Evolutionary conservation across 305 asterid genomes (phyloP).

Genomic region (Ilex paraguariensis): DNA sequence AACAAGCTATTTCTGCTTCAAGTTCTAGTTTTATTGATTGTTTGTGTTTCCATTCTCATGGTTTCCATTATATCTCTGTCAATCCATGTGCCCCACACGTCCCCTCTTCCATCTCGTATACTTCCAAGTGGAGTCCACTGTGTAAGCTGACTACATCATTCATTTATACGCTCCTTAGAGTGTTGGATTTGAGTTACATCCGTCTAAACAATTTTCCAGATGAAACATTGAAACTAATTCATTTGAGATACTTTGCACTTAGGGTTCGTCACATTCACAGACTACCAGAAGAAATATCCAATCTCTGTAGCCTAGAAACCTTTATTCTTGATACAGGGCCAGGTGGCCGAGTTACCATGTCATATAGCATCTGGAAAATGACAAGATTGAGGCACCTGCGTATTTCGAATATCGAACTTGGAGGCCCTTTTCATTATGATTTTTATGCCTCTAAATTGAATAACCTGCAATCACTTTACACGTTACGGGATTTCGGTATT

Average conservation of each 20-base stretch:
- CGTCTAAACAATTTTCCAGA: constrained; percentile 39
- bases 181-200: too few species aligned
- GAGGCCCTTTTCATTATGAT: constrained; percentile 15
- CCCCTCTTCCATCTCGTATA: not conserved
- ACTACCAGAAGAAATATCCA: constrained; percentile 39
- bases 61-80: too few species aligned
- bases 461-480: constrained; percentile 34
- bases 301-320: constrained; percentile 62
- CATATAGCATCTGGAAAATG: constrained; percentile 55
- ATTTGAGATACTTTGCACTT: constrained; percentile 54
- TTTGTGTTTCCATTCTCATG: not conserved
- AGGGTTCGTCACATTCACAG: constrained; percentile 21
- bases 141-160: too few species aligned
- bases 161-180: too few species aligned
- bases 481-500: constrained; percentile 27
- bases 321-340: constrained; percentile 29
- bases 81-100: not conserved
- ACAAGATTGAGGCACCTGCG: constrained; percentile 56
- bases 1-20: not conserved
- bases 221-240: constrained; percentile 36
- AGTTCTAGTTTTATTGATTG: not conserved
- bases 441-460: constrained; percentile 25
- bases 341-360: constrained; percentile 22
- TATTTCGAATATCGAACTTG: constrained; percentile 20
- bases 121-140: too few species aligned